Percentiles rank a stretch among this genome's conserved stretches.
Conservation (phyloP, 371 early-diverging fungal genomes). For the Parasitella parasitica region DNA sequence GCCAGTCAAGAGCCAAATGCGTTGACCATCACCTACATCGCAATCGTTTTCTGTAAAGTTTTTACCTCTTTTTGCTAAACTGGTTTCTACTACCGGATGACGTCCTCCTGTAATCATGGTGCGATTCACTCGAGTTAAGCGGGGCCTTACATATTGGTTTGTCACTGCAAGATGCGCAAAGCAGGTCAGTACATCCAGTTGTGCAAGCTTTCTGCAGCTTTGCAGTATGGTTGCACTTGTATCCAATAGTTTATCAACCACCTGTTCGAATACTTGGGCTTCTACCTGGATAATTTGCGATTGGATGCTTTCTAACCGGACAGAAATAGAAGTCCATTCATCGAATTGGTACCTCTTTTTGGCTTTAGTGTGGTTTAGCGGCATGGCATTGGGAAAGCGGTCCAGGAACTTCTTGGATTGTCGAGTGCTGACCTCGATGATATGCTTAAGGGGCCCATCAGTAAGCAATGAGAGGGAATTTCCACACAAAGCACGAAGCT, state of each 20-base stretch:
- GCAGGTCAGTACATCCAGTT: slow-evolving; percentile 68
- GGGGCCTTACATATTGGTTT: slow-evolving; percentile 59
- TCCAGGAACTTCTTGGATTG: slow-evolving; percentile 31
- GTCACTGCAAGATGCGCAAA: slow-evolving; percentile 60
- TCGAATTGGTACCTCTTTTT: slow-evolving; percentile 55
- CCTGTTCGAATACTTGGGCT: slow-evolving; percentile 43
- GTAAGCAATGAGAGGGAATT: slow-evolving; percentile 36
- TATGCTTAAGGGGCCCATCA: slow-evolving; percentile 42
- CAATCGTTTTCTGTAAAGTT: slow-evolving; percentile 80
- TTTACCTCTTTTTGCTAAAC: slow-evolving; percentile 57
- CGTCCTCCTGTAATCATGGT: slow-evolving; percentile 65
- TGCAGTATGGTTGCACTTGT: slow-evolving; percentile 52
- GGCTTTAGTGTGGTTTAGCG: slow-evolving; percentile 37
- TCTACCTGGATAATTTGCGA: slow-evolving; percentile 53
- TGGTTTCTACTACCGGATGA: slow-evolving; percentile 88
- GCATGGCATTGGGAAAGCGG: slow-evolving; percentile 20
- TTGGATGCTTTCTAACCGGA: slow-evolving; percentile 45
- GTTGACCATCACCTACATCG: slow-evolving; percentile 48
- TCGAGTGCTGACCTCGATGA: slow-evolving; percentile 51
- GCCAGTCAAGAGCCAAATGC: slow-evolving; percentile 79
- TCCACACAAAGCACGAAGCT: slow-evolving; percentile 36
- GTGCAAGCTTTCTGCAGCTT: slow-evolving; percentile 58
- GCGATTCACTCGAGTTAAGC: slow-evolving; percentile 48
- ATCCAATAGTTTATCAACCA: slow-evolving; percentile 38
- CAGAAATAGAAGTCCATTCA: slow-evolving; percentile 52